phyloP scores from a whole-genome alignment of 1,139 yeast genomes.

The Suhomyces guaymorum region DNA sequence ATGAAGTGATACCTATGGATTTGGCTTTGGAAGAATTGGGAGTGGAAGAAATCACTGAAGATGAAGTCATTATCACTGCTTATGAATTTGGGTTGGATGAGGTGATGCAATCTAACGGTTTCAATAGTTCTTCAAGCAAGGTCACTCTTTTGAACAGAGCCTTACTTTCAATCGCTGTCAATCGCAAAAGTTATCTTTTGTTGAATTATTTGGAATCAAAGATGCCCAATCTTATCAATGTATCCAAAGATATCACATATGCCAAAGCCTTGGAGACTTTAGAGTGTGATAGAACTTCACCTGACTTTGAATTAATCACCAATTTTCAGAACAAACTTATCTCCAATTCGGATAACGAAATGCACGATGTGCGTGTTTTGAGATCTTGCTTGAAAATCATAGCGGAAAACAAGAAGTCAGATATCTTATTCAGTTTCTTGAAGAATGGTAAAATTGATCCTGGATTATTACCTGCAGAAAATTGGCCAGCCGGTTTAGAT shows the following conservation, averaged over 20 bases:
- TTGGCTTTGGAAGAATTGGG: slow-evolving; percentile 66
- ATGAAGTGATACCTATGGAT: slow-evolving; percentile 54
- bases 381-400: slow-evolving; percentile 53
- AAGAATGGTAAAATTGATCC: slow-evolving; percentile 63
- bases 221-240: slow-evolving; percentile 34
- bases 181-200: slow-evolving; percentile 43
- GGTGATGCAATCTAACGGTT: slow-evolving; percentile 62
- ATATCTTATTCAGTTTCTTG: slow-evolving; percentile 53
- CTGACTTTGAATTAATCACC: slow-evolving; percentile 57
- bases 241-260: slow-evolving; percentile 18
- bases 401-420: slow-evolving; percentile 51
- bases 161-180: slow-evolving; percentile 43
- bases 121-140: slow-evolving; percentile 42
- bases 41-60: slow-evolving; percentile 67
- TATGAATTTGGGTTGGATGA: slow-evolving; percentile 63
- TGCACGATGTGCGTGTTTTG: slow-evolving; percentile 45
- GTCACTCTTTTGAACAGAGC: slow-evolving; percentile 37
- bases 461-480: slow-evolving; percentile 57
- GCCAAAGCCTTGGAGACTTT: slow-evolving; percentile 44
- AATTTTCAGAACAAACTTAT: slow-evolving; percentile 49
- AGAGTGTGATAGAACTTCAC: slow-evolving; percentile 45
- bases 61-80: slow-evolving; percentile 73
- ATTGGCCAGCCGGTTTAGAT: slow-evolving; percentile 88
- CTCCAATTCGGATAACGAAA: slow-evolving; percentile 14
- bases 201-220: slow-evolving; percentile 49